These are phyloP conservation scores for Neoascochyta sp. DNA, from an alignment of 2,329 filamentous ascomycete species.

Conservation along the genomic window DNA sequence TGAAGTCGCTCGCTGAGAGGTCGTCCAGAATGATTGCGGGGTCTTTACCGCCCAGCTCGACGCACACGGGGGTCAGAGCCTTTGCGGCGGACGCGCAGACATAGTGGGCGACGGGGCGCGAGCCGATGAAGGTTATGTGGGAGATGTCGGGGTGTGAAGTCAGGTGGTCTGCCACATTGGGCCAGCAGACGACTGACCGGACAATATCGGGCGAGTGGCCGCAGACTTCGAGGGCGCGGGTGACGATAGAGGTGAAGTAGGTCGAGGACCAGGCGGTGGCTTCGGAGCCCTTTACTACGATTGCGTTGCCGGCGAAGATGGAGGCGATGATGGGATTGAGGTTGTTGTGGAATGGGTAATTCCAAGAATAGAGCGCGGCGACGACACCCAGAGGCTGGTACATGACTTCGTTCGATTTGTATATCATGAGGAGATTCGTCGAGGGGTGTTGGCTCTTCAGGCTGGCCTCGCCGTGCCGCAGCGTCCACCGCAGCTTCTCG, in stretches of 20 bases:
- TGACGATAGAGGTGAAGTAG: slow-evolving; percentile 77
- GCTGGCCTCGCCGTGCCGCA: slow-evolving; percentile 82
- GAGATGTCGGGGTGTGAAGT: slow-evolving; percentile 80
- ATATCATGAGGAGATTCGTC: slow-evolving; percentile 89
- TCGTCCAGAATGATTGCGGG: slow-evolving; percentile 87
- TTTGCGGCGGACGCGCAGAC: slow-evolving; percentile 85
- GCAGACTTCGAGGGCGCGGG: slow-evolving; percentile 74
- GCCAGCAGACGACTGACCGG: slow-evolving; percentile 85
- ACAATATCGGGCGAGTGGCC: slow-evolving; percentile 78
- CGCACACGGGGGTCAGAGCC: slow-evolving; percentile 78
- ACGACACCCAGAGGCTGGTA: slow-evolving; percentile 95
- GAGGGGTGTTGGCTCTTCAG: slow-evolving; percentile 68
- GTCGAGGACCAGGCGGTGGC: slow-evolving; percentile 88
- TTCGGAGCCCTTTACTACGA: slow-evolving; percentile 92
- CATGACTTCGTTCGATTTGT: slow-evolving; percentile 85
- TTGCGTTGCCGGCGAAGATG: slow-evolving; percentile 85
- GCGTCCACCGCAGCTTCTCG: slow-evolving; percentile 93
- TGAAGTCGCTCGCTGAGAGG: slow-evolving; percentile 58
- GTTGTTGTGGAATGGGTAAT: slow-evolving; percentile 90
- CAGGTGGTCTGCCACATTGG: slow-evolving; percentile 72
- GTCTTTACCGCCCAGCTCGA: slow-evolving; percentile 94
- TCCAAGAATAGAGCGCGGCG: slow-evolving; percentile 91
- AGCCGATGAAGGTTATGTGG: slow-evolving; percentile 96
- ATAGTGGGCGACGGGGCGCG: slow-evolving; percentile 76
- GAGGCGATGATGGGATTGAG: slow-evolving; percentile 86